Evolutionary conservation across 257 asterid species (phyloP), one percentile per base, ranked within the genome.

Genomic region (Ajuga chamaepitys): DNA sequence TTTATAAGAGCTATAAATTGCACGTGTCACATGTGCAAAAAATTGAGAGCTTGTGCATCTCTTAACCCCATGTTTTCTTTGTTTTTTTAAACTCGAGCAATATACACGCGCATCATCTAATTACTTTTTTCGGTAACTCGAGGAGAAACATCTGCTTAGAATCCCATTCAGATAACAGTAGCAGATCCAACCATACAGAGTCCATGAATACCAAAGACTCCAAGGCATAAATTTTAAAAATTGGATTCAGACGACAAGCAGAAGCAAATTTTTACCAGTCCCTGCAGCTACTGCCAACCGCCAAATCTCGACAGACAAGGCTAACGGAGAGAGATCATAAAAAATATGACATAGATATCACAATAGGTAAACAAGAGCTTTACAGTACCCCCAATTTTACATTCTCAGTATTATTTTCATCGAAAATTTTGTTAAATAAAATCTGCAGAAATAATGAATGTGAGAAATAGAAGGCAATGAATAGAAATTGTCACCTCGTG

Each of bases 401-500:
- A 46, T 46, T n/a, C 22, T 22, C 7, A 46, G 0, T 25, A 37
- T 25, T 48, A 10, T 44, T 12, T 20, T 22, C 10, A 18, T 53
- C 45, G 7, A 28, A 28, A 5, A 28, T 2, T 28, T 45, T 11
- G 38, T 50, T 35, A 64, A 57, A 50, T 18, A 68, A 22, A 45
- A 40, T 40, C 9, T 17, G 9, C 9, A 45, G 22, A 41, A 30
- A 8, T 18, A 35, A 57, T 12, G 24, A 58, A 57, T 41, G 55
- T 50, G 64, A 58, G 57, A 52, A 22, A 44, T 28, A n/a, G 4
- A 22, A 46, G 50, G 35, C 22, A 41, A 28, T 53, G 9, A 58
- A 28, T 44, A 37, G 6, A 57, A 51, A 46, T 52, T 50, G 46
- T 61, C 35, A 93, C 99, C 97, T 93, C 97, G 25, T 93, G 96